These are phyloP conservation scores for Chalciporus piperatus DNA, from an alignment of 768 basidiomycete genomes.

Conservation along the genomic window DNA sequence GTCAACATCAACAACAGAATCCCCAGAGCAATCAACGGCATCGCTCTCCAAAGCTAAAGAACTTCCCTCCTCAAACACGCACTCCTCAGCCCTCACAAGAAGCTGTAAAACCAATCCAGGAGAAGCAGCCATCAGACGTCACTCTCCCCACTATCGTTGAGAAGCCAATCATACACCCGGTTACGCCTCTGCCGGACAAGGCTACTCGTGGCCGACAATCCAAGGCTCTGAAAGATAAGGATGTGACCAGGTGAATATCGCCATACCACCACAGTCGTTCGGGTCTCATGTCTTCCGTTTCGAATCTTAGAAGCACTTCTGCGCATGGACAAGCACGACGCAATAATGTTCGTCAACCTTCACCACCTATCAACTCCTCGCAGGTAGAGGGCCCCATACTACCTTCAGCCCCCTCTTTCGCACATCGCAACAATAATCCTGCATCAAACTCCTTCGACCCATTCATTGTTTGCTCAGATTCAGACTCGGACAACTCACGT, in stretches of 20 bases:
- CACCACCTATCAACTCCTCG: slow-evolving; percentile 58
- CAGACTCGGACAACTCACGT: slow-evolving; percentile 38
- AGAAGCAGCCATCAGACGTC: slow-evolving; percentile 26
- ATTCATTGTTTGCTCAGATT: slow-evolving; percentile 48
- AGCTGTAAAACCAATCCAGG: slow-evolving; percentile 31
- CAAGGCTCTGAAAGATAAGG: slow-evolving; percentile 44
- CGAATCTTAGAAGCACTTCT: slow-evolving; percentile 43
- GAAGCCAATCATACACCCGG: slow-evolving; percentile 26
- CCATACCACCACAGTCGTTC: background rate
- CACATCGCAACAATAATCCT: slow-evolving; percentile 31
- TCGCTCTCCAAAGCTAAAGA: slow-evolving; percentile 38
- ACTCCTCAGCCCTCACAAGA: slow-evolving; percentile 25
- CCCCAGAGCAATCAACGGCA: slow-evolving; percentile 35
- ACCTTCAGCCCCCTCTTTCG: slow-evolving; percentile 22
- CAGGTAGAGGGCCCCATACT: slow-evolving; percentile 58
- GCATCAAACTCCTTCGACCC: slow-evolving; percentile 43
- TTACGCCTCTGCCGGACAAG: slow-evolving; percentile 27
- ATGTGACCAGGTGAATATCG: slow-evolving; percentile 37
- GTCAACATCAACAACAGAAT: slow-evolving; percentile 37
- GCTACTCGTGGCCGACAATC: slow-evolving; percentile 32
- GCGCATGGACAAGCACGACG: slow-evolving; percentile 43
- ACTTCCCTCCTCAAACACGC: slow-evolving; percentile 15
- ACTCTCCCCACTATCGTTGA: slow-evolving; percentile 30
- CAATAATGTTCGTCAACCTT: slow-evolving; percentile 58
- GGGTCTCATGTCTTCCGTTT: slow-evolving; percentile 7